Base-by-base conservation (phyloP, 2,329 filamentous ascomycete genomes). In the Catunica adiposa region DNA sequence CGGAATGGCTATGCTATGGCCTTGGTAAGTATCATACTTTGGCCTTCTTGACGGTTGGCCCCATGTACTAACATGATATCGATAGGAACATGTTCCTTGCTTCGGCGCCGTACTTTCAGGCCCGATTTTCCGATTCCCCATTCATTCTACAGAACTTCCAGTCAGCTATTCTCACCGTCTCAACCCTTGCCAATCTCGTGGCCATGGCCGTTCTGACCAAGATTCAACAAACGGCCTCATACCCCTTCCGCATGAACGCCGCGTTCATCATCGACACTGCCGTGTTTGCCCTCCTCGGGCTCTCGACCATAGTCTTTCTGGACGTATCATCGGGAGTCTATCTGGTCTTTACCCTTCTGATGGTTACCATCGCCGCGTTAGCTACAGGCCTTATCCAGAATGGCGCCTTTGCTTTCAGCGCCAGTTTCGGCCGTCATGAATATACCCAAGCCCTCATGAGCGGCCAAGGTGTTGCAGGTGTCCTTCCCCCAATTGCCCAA, bases 361-460 rank as follows among this genome's bases (percentile, higher is more conserved):
- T 89, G 76, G 89, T 96, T 3, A 82, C 85, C 59, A 71, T 73
- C n/a, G 80, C 89, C 0, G 86, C 88, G 61, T 74, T 84, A 64
- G 89, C 87, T 0, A 85, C 89, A 0, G 89, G 86, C 0, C 73
- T 96, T 53, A 85, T 89, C 61, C 92, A 97, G 69, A 97, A 97
- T 67, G 92, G 92, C 17, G 80, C 92, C 9, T 95, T 96, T 66
- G 88, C 92, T 2, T 97, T 89, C 65, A 89, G 88, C 2, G 80
- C 86, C 2, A 83, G 86, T 54, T 97, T 95, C 64, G 87, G 83
- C 37, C 75, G 86, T 53, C 79, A 84, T 20, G 86, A 92, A 67
- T 98, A 97, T 67, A 95, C 88, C 56, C 90, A 97, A 69, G 90
- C 84, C 23, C 89, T 97, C 67, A 97, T 98, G 89, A 82, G 84